Evolutionary conservation across 768 basidiomycete species (phyloP).

Genomic region (Polyporus arcularius): DNA sequence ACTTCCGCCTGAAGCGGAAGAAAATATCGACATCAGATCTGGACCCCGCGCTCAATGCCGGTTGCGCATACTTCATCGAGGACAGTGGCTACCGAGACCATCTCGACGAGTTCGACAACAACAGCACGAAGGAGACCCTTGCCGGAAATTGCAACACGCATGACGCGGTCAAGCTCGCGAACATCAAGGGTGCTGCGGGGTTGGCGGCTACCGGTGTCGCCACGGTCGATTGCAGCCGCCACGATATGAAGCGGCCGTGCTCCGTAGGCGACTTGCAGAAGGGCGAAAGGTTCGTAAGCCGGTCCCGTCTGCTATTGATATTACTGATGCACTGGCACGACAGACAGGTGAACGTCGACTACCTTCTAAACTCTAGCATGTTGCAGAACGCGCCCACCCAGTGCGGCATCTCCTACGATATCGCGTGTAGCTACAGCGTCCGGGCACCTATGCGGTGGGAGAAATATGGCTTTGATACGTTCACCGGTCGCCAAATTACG

Average conservation of each 20-base stretch:
- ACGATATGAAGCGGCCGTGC: constrained; percentile 24
- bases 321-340: not conserved
- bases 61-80: constrained; percentile 31
- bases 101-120: constrained; percentile 5
- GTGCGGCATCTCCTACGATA: constrained; percentile 21
- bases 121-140: constrained; percentile 21
- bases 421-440: constrained; percentile 27
- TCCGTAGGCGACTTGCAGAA: constrained; percentile 29
- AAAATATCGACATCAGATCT: constrained; percentile 7
- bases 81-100: constrained; percentile 20
- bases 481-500: not conserved
- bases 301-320: not conserved
- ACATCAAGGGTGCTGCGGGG: constrained; percentile 1
- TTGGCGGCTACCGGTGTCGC: constrained; percentile 20
- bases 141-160: constrained; percentile 19
- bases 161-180: constrained; percentile 18
- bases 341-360: constrained; percentile 28
- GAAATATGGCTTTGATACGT: not conserved
- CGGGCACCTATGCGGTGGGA: constrained; percentile 9
- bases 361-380: constrained; percentile 15
- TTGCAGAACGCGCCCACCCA: not conserved
- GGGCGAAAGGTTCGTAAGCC: constrained; percentile 25
- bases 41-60: constrained; percentile 28
- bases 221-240: constrained; percentile 20
- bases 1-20: constrained; percentile 30